phyloP scores from a whole-genome alignment of 345 rosid genomes.

The Carallia brachiata region DNA sequence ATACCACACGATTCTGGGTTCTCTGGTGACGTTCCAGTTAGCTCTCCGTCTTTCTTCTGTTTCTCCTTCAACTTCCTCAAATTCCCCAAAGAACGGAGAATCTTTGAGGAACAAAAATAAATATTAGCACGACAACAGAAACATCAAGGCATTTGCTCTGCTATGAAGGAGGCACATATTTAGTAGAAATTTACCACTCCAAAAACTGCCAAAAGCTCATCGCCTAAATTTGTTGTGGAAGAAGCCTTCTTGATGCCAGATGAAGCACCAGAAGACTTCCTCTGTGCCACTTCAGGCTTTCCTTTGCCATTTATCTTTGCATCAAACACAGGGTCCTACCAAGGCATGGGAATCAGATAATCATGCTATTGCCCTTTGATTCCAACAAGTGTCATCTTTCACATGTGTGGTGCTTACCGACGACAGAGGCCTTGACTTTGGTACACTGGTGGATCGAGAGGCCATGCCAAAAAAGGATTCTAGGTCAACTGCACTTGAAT shows the following conservation, averaged over 20 bases:
- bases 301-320: slow-evolving; percentile 36
- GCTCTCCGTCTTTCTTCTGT: slow-evolving; percentile 81
- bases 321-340: slow-evolving; percentile 40
- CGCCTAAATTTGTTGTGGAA: slow-evolving; percentile 47
- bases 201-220: slow-evolving; percentile 70
- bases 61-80: slow-evolving; percentile 83
- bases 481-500: slow-evolving; percentile 52
- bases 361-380: slow-evolving; percentile 3
- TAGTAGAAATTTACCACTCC: slow-evolving; percentile 50
- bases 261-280: slow-evolving; percentile 43
- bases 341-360: slow-evolving; percentile 16
- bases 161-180: slow-evolving; percentile 6
- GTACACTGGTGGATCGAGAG: slow-evolving; percentile 69
- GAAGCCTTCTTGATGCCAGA: slow-evolving; percentile 58
- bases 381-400: slow-evolving; percentile 5
- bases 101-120: slow-evolving; percentile 34
- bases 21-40: slow-evolving; percentile 69
- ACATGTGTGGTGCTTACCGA: slow-evolving; percentile 43
- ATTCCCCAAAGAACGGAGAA: slow-evolving; percentile 53
- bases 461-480: slow-evolving; percentile 54
- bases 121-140: slow-evolving; percentile 8
- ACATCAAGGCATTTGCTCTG: not conserved
- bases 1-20: slow-evolving; percentile 78
- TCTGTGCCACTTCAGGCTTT: slow-evolving; percentile 32
- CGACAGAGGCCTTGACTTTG: slow-evolving; percentile 54